Evolutionary conservation across 345 rosid species (phyloP), one percentile per base, ranked within the genome.

Genomic region (Salix purpurea): DNA sequence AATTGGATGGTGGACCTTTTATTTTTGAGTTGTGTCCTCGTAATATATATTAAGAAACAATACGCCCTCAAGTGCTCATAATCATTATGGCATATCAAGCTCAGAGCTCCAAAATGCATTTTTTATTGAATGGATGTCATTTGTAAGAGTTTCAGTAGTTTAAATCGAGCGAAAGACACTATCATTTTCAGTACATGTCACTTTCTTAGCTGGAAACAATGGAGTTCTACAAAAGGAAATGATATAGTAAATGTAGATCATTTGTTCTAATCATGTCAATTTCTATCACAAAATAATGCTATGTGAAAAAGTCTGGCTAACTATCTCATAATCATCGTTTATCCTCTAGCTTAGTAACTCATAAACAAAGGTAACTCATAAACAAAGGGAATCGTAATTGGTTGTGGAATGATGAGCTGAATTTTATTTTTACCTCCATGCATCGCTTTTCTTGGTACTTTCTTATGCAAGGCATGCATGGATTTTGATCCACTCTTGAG

Each of bases 341-440:
- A 10, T 5, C 62, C 3, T 56, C 28, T 56, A n/a, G 62, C 62
- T 56, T 56, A 9, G 26, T 11, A 56, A 56, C 28, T 56, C 28
- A 2, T 56, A 56, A n/a, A 56, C 28, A 56, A 56, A n/a, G 62
- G 5, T 11, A 56, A 56, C 28, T 56, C 28, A 2, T 56, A 56
- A n/a, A 56, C 28, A 56, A 56, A n/a, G 62, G 5, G 62, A 56
- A 56, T 56, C 13, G 62, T 9, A n/a, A 56, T 9, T 56, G 24
- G n/a, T n/a, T 56, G 40, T 14, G 14, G 61, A 77, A 77, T 44
- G 70, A 71, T 70, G 64, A 76, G 46, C 15, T 21, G 67, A 13
- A 34, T 23, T 46, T 12, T 28, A 50, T 28, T 34, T 44, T 28
- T 37, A 60, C 26, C 12, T 44, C 48, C 14, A 44, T 44, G 48